phyloP scores from a whole-genome alignment of 179 eudicot genomes.

The Silene coronaria region DNA sequence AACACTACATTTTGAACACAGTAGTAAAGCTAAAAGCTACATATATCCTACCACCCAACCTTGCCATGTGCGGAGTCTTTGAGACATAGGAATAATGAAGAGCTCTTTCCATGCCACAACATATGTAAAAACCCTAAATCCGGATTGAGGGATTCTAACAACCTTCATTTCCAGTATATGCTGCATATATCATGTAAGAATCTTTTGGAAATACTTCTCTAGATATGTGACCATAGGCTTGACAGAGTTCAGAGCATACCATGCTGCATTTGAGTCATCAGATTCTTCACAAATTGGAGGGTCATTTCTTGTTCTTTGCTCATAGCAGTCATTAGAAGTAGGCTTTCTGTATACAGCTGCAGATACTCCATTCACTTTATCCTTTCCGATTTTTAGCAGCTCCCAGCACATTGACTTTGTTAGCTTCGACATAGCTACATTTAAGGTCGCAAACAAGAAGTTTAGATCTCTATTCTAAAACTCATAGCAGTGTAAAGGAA shows the following conservation, averaged over 20 bases:
- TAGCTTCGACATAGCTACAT: slow-evolving; percentile 41
- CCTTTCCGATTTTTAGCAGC: slow-evolving; percentile 42
- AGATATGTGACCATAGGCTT: background rate
- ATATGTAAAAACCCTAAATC: too few relatives aligned
- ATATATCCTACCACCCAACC: too few relatives aligned
- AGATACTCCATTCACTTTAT: slow-evolving; percentile 33
- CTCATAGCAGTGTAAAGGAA: background rate
- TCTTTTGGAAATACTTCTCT: background rate
- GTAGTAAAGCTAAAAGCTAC: too few relatives aligned
- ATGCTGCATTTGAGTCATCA: slow-evolving; percentile 41
- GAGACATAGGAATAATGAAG: too few relatives aligned
- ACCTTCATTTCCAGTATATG: too few relatives aligned
- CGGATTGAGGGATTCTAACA: too few relatives aligned
- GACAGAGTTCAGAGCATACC: slow-evolving; percentile 21
- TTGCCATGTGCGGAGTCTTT: too few relatives aligned
- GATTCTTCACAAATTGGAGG: slow-evolving; percentile 47
- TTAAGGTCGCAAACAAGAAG: background rate
- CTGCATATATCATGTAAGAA: too few relatives aligned
- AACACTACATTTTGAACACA: too few relatives aligned
- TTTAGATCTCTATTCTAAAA: background rate
- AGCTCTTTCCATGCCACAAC: background rate
- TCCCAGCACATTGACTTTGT: slow-evolving; percentile 53
- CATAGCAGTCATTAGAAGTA: slow-evolving; percentile 41
- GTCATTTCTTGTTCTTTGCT: slow-evolving; percentile 26
- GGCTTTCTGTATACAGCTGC: slow-evolving; percentile 45